These are phyloP conservation scores for Cystofilobasidium capitatum DNA, from an alignment of 768 basidiomycete species.

Conservation along the genomic window DNA sequence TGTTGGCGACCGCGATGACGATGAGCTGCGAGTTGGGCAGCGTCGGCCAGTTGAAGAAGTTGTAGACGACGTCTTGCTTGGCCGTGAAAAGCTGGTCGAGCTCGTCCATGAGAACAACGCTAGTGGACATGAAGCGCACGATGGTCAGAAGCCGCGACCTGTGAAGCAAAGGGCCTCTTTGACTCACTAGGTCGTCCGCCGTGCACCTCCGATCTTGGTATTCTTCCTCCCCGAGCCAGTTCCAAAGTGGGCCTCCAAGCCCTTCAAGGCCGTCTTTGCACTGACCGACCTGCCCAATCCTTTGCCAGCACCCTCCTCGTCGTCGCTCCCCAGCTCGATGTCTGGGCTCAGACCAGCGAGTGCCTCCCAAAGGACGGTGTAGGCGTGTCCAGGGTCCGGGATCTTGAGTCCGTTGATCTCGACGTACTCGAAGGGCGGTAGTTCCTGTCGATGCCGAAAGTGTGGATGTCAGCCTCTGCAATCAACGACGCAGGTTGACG, in stretches of 20 bases:
- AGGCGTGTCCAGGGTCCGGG: slow-evolving; percentile 85
- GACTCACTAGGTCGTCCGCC: slow-evolving; percentile 75
- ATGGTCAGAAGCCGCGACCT: not conserved
- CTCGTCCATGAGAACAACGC: slow-evolving; percentile 96
- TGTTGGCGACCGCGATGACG: slow-evolving; percentile 94
- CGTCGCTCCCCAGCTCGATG: slow-evolving; percentile 1
- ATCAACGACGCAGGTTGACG: not conserved
- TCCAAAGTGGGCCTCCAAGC: slow-evolving; percentile 67
- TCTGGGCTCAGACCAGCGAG: slow-evolving; percentile 63
- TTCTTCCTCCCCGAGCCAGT: slow-evolving; percentile 45
- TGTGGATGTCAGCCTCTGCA: not conserved
- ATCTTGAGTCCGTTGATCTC: slow-evolving; percentile 95
- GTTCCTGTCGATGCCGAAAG: slow-evolving; percentile 53
- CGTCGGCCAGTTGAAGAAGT: slow-evolving; percentile 99
- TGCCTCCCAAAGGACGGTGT: slow-evolving; percentile 82
- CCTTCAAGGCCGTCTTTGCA: slow-evolving; percentile 71
- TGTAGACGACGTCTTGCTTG: slow-evolving; percentile 97
- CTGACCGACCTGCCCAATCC: slow-evolving; percentile 51
- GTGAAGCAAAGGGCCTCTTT: not conserved
- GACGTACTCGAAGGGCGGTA: slow-evolving; percentile 86
- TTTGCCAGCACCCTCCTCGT: slow-evolving; percentile 1
- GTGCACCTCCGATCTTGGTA: slow-evolving; percentile 48
- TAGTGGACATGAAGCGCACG: slow-evolving; percentile 36
- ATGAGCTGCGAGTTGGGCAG: slow-evolving; percentile 75
- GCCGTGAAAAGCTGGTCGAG: slow-evolving; percentile 90